These are phyloP conservation scores for Tylopilus plumbeoviolaceoides DNA, from an alignment of 768 basidiomycete genomes.

Conservation along the genomic window DNA sequence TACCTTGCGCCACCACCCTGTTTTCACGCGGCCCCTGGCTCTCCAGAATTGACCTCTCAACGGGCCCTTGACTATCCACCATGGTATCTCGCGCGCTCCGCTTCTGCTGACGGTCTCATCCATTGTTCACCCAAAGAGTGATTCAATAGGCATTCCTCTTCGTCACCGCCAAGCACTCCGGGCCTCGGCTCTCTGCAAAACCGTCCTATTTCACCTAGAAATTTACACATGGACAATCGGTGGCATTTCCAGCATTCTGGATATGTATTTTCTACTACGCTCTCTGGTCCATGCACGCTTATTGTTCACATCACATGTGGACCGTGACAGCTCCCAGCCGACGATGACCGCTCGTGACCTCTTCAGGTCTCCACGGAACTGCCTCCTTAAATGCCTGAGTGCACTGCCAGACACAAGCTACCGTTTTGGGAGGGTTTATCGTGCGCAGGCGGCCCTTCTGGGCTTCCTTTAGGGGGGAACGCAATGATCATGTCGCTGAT, in stretches of 20 bases:
- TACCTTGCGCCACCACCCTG: slow-evolving; percentile 1
- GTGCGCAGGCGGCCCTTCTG: background rate
- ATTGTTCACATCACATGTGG: background rate
- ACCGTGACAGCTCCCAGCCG: slow-evolving; percentile 1
- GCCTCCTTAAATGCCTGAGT: background rate
- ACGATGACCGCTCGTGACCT: background rate
- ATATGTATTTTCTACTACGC: background rate
- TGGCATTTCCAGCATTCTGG: slow-evolving; percentile 12
- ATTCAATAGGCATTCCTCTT: background rate
- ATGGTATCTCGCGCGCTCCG: background rate
- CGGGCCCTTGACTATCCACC: background rate
- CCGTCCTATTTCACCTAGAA: slow-evolving; percentile 3
- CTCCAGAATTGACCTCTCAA: background rate
- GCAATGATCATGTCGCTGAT: background rate
- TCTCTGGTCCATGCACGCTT: background rate
- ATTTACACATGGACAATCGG: slow-evolving; percentile 11
- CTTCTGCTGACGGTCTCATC: background rate
- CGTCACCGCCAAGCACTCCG: background rate
- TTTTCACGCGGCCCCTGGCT: slow-evolving; percentile 3
- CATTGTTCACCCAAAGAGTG: slow-evolving; percentile 1
- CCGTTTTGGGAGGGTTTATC: slow-evolving; percentile 11
- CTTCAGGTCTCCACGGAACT: background rate
- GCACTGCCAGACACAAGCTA: slow-evolving; percentile 2
- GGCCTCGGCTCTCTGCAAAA: slow-evolving; percentile 3
- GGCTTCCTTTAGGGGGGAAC: background rate